phyloP scores from a whole-genome alignment of 2,329 filamentous ascomycete genomes.

The Plenodomus lindquistii region DNA sequence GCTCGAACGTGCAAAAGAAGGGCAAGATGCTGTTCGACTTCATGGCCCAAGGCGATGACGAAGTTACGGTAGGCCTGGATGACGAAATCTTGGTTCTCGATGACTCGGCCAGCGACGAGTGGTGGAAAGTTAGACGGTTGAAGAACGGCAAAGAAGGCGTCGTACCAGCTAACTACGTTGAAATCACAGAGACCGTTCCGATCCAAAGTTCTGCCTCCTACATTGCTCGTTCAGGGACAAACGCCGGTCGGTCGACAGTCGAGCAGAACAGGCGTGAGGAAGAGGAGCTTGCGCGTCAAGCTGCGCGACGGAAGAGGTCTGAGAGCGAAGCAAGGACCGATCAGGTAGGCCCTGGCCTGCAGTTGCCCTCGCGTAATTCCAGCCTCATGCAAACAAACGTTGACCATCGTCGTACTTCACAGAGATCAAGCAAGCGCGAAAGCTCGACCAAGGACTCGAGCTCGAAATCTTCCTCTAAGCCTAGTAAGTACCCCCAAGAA shows the following conservation, averaged over 20 bases:
- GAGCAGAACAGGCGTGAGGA: conserved; percentile 81
- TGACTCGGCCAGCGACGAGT: conserved; percentile 91
- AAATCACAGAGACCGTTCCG: conserved; percentile 72
- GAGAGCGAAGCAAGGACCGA: conserved; percentile 57
- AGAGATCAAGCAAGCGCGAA: conserved; percentile 73
- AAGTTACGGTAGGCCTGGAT: conserved; percentile 86
- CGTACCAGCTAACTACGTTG: conserved; percentile 94
- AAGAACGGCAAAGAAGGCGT: conserved; percentile 95
- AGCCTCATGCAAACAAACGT: conserved; percentile 71
- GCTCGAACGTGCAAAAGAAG: conserved; percentile 67
- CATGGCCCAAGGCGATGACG: conserved; percentile 93
- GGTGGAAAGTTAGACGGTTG: conserved; percentile 92
- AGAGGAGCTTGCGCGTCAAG: conserved; percentile 79
- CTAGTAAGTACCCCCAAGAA: conserved; percentile 70
- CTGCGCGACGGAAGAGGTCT: conserved; percentile 65
- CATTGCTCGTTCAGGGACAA: conserved; percentile 57
- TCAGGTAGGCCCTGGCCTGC: conserved; percentile 78
- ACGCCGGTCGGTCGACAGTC: conserved; percentile 67
- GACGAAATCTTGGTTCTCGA: conserved; percentile 92
- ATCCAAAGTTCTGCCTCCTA: conserved; percentile 54
- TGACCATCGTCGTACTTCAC: conserved; percentile 69
- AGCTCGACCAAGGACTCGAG: conserved; percentile 59
- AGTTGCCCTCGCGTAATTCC: conserved; percentile 76
- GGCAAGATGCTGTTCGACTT: conserved; percentile 93
- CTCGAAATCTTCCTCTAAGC: conserved; percentile 62